Evolutionary conservation across 768 basidiomycete species (phyloP).

Genomic region (Psilocybe cubensis): DNA sequence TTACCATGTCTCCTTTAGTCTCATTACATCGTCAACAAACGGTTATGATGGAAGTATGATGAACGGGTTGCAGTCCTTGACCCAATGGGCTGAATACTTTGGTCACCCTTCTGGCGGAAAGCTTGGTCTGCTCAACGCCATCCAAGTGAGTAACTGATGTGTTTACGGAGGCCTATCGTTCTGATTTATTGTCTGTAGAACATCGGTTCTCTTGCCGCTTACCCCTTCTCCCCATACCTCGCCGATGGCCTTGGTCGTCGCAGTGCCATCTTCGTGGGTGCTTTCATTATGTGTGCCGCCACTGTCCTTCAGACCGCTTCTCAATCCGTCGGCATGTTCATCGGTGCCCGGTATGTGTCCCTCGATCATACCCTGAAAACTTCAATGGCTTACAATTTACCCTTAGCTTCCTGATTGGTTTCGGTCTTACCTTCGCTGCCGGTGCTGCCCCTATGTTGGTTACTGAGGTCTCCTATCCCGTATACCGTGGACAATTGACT

Average conservation of each 20-base stretch:
- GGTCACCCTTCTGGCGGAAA: conserved; percentile 55
- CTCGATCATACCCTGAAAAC: background rate
- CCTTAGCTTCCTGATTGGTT: conserved; percentile 68
- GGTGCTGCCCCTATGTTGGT: conserved; percentile 84
- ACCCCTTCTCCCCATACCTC: conserved; percentile 72
- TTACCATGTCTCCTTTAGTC: conserved; percentile 34
- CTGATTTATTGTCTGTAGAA: conserved; percentile 43
- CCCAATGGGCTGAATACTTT: conserved; percentile 68
- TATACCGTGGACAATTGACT: conserved; percentile 79
- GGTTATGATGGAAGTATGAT: conserved; percentile 82
- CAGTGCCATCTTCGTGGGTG: conserved; percentile 66
- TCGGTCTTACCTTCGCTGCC: conserved; percentile 75
- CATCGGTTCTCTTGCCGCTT: conserved; percentile 68
- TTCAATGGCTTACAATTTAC: background rate
- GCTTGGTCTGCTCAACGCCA: conserved; percentile 74
- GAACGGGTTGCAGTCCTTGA: conserved; percentile 76
- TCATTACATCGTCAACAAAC: conserved; percentile 77
- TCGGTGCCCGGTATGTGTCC: conserved; percentile 72
- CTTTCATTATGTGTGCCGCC: conserved; percentile 70
- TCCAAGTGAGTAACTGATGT: conserved; percentile 53
- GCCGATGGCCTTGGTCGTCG: conserved; percentile 77
- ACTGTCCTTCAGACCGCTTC: conserved; percentile 72
- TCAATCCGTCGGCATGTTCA: conserved; percentile 78
- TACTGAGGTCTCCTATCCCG: conserved; percentile 85
- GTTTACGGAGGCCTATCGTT: background rate